phyloP scores from a whole-genome alignment of 352 stramenopile genomes.

The Phytophthora crassamura region DNA sequence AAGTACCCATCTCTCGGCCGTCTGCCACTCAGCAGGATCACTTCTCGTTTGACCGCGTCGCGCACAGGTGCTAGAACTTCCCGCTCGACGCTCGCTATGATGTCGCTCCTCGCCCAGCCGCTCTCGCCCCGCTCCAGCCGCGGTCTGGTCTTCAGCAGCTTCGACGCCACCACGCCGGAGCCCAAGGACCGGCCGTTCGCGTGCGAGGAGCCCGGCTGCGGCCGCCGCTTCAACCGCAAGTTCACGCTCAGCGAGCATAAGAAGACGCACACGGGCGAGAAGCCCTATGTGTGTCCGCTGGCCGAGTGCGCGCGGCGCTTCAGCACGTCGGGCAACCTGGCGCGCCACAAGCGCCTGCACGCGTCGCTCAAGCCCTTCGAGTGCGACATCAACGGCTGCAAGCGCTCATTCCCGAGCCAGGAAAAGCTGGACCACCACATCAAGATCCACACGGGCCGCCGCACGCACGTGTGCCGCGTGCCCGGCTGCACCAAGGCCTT shows the following conservation, averaged over 20 bases:
- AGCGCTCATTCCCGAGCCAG: conserved; percentile 50
- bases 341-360: conserved; percentile 61
- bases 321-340: conserved; percentile 63
- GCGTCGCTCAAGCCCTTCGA: conserved; percentile 56
- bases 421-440: conserved; percentile 56
- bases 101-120: conserved; percentile 42
- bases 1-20: conserved; percentile 33
- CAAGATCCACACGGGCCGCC: conserved; percentile 59
- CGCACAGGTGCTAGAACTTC: background rate
- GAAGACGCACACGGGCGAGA: conserved; percentile 67
- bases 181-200: conserved; percentile 47
- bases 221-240: conserved; percentile 57
- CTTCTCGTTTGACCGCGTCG: conserved; percentile 36
- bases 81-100: conserved; percentile 23
- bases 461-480: conserved; percentile 51
- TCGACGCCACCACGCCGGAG: conserved; percentile 15
- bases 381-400: conserved; percentile 50
- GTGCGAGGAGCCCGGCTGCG: conserved; percentile 49
- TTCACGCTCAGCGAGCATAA: conserved; percentile 66
- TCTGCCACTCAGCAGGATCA: conserved; percentile 31
- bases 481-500: conserved; percentile 59
- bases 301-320: conserved; percentile 57
- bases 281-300: conserved; percentile 56
- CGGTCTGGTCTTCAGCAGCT: conserved; percentile 24
- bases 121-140: conserved; percentile 25